These are phyloP conservation scores for Ascochyta koolunga DNA, from an alignment of 2,329 filamentous ascomycete genomes.

Conservation along the genomic window DNA sequence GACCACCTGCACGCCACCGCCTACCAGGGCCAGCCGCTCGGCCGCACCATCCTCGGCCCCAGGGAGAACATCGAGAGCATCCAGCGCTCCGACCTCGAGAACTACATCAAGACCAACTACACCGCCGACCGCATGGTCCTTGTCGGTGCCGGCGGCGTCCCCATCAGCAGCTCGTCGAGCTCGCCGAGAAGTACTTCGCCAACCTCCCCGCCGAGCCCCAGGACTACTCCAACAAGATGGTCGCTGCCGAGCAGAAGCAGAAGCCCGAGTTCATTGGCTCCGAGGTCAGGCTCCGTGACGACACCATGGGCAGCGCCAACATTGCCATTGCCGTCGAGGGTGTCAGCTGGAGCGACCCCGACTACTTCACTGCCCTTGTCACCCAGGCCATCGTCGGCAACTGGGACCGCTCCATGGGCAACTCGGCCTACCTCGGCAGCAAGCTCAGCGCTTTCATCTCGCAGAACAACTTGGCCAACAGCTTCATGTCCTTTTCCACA, in stretches of 20 bases:
- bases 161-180: slow-evolving; percentile 90
- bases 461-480: slow-evolving; percentile 95
- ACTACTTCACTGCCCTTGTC: slow-evolving; percentile 98
- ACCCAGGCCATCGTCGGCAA: slow-evolving; percentile 99
- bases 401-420: slow-evolving; percentile 99
- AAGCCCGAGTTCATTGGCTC: slow-evolving; percentile 96
- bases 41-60: slow-evolving; percentile 95
- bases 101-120: slow-evolving; percentile 99
- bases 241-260: slow-evolving; percentile 77
- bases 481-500: slow-evolving; percentile 99
- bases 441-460: slow-evolving; percentile 95
- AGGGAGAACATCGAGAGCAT: slow-evolving; percentile 99
- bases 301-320: slow-evolving; percentile 94
- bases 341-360: slow-evolving; percentile 98
- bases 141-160: slow-evolving; percentile 90
- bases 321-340: slow-evolving; percentile 98
- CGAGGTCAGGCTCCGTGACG: slow-evolving; percentile 92
- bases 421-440: slow-evolving; percentile 95
- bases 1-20: slow-evolving; percentile 98
- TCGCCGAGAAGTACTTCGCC: slow-evolving; percentile 95
- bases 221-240: slow-evolving; percentile 72
- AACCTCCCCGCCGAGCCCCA: slow-evolving; percentile 76
- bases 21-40: slow-evolving; percentile 93
- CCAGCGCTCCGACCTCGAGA: slow-evolving; percentile 83
- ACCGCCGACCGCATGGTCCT: slow-evolving; percentile 99